These are phyloP conservation scores for Purpureocillium lavendulum DNA, from an alignment of 2,329 filamentous ascomycete genomes.

Conservation along the genomic window DNA sequence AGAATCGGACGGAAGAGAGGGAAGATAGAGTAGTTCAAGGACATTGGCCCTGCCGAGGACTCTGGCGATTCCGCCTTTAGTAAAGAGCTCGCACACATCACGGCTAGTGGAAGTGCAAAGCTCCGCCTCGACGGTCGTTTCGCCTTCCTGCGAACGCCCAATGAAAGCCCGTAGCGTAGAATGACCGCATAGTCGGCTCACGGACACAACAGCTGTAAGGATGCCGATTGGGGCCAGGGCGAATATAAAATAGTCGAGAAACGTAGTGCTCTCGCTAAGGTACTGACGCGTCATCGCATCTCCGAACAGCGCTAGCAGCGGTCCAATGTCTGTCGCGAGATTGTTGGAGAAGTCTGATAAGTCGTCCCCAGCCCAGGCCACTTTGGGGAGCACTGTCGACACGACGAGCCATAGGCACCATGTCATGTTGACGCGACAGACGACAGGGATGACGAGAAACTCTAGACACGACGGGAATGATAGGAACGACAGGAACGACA, in stretches of 20 bases:
- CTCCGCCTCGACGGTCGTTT: slow-evolving; percentile 24
- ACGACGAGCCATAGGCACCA: no score
- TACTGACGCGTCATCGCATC: slow-evolving; percentile 30
- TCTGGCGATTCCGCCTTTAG: slow-evolving; percentile 20
- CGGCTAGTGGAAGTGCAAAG: slow-evolving; percentile 29
- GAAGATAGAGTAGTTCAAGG: slow-evolving; percentile 18
- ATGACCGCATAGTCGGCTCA: slow-evolving; percentile 21
- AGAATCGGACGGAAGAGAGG: no score
- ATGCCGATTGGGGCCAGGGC: slow-evolving; percentile 29
- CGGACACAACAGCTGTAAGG: slow-evolving; percentile 25
- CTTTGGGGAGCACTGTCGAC: no score
- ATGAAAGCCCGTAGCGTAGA: slow-evolving; percentile 26
- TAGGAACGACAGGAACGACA: no score
- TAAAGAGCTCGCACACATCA: slow-evolving; percentile 30
- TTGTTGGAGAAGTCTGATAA: slow-evolving; percentile 23
- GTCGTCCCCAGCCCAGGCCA: no score
- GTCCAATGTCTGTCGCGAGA: slow-evolving; percentile 22
- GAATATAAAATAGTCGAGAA: slow-evolving; percentile 22
- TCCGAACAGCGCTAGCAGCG: slow-evolving; percentile 24
- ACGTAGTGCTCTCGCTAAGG: slow-evolving; percentile 20
- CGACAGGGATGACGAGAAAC: no score
- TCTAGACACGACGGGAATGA: no score
- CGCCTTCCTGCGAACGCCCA: slow-evolving; percentile 26
- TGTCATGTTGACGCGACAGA: no score
- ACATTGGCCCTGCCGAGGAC: slow-evolving; percentile 23